phyloP scores from a whole-genome alignment of 2,329 filamentous ascomycete genomes.

The Cyphellophora europaea region DNA sequence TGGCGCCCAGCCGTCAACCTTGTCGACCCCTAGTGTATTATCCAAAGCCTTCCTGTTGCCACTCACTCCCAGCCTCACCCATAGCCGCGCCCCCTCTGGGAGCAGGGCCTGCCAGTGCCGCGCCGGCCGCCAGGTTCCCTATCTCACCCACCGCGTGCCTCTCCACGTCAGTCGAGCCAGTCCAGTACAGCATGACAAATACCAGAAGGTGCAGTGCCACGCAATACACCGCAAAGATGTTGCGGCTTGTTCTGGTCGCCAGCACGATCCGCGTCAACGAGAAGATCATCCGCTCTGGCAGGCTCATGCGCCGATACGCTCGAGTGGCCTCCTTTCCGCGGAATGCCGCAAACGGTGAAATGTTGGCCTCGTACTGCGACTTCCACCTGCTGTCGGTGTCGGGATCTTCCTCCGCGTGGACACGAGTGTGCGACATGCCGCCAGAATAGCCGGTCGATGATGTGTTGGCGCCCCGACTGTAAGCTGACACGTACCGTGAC shows the following conservation, averaged over 20 bases:
- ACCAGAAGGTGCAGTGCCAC: conserved; percentile 79
- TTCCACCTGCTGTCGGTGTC: conserved; percentile 76
- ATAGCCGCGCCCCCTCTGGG: conserved; percentile 1
- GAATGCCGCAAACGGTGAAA: conserved; percentile 93
- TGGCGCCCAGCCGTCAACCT: neutral
- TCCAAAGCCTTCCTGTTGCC: conserved; percentile 54
- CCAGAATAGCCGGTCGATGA: conserved; percentile 58
- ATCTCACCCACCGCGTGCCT: conserved; percentile 50
- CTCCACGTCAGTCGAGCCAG: conserved; percentile 60
- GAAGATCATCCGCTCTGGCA: conserved; percentile 84
- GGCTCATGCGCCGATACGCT: conserved; percentile 84
- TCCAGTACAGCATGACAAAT: conserved; percentile 78
- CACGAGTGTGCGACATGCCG: conserved; percentile 67
- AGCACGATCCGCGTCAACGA: conserved; percentile 85
- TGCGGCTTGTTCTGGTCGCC: conserved; percentile 80
- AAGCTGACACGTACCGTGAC: conserved; percentile 90
- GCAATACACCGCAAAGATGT: conserved; percentile 88
- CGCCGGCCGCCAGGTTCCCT: conserved; percentile 39
- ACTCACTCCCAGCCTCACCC: conserved; percentile 39
- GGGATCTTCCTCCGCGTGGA: conserved; percentile 50
- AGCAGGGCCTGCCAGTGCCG: conserved; percentile 26
- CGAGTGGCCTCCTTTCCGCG: conserved; percentile 84
- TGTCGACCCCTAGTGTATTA: conserved; percentile 6
- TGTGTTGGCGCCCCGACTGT: conserved; percentile 60
- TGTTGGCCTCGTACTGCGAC: conserved; percentile 86